Conservation (phyloP, 768 basidiomycete genomes). For the Suillus variegatus region DNA sequence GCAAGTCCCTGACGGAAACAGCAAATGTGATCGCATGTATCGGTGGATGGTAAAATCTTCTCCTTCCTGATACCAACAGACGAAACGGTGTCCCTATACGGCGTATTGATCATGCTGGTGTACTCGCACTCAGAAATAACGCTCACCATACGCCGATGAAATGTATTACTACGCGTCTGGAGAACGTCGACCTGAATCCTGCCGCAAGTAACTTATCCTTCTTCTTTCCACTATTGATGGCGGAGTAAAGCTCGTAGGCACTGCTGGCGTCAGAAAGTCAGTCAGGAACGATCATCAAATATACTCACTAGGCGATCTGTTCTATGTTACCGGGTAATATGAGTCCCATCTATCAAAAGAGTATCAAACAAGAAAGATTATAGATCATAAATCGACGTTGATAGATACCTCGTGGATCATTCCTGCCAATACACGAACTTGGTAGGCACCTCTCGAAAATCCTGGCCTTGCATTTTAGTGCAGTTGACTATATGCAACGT, state of each 20-base stretch:
- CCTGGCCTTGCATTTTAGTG: slow-evolving; percentile 28
- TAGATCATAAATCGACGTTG: background rate
- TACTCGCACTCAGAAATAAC: background rate
- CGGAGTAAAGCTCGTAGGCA: slow-evolving; percentile 41
- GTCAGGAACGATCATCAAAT: background rate
- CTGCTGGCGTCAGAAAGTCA: slow-evolving; percentile 21
- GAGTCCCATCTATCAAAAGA: slow-evolving; percentile 38
- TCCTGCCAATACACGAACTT: slow-evolving; percentile 42
- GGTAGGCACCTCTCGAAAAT: slow-evolving; percentile 51
- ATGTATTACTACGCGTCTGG: slow-evolving; percentile 38
- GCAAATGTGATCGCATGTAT: slow-evolving; percentile 35
- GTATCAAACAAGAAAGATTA: background rate
- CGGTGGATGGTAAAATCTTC: slow-evolving; percentile 34
- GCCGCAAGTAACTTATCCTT: slow-evolving; percentile 23
- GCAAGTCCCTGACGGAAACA: slow-evolving; percentile 50
- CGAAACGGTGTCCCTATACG: slow-evolving; percentile 47
- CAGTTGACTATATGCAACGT: background rate
- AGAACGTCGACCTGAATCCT: slow-evolving; percentile 39
- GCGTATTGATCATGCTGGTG: background rate
- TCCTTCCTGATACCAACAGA: slow-evolving; percentile 40
- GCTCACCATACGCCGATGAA: slow-evolving; percentile 48
- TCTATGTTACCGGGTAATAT: slow-evolving; percentile 41
- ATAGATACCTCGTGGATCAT: slow-evolving; percentile 42
- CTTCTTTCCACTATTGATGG: slow-evolving; percentile 19
- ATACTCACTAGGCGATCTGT: slow-evolving; percentile 40